phyloP scores from a whole-genome alignment of 164 flowering plant species.

The Piper betle region DNA sequence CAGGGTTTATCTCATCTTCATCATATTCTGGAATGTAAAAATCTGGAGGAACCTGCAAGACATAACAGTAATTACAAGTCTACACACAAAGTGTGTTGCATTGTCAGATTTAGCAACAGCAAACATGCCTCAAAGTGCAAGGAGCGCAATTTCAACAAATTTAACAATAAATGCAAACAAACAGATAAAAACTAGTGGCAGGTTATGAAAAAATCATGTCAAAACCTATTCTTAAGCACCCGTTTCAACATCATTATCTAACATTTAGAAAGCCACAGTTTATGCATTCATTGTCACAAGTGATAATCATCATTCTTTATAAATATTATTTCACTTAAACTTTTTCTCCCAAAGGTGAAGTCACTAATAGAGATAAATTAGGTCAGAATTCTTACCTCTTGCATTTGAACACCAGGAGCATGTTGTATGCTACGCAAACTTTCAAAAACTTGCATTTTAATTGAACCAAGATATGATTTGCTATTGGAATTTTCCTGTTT shows the following conservation, averaged over 20 bases:
- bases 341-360: background rate
- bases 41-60: slow-evolving; percentile 84
- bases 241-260: background rate
- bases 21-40: slow-evolving; percentile 89
- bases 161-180: no score
- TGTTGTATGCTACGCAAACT: slow-evolving; percentile 82
- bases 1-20: slow-evolving; percentile 86
- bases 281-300: background rate
- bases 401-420: slow-evolving; percentile 98
- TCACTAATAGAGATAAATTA: background rate
- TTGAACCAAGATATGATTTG: slow-evolving; percentile 80
- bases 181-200: no score
- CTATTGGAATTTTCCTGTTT: slow-evolving; percentile 86
- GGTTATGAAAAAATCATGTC: no score
- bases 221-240: no score
- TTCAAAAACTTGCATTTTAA: slow-evolving; percentile 88
- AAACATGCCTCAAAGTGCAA: no score
- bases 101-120: no score
- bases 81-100: no score
- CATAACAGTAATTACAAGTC: background rate
- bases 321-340: background rate
- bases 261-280: background rate
- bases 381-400: slow-evolving; percentile 50
- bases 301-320: no score
- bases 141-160: no score